Evolutionary conservation across 768 basidiomycete species (phyloP), one percentile per base, ranked within the genome.

Genomic region (Amanita fuliginea): DNA sequence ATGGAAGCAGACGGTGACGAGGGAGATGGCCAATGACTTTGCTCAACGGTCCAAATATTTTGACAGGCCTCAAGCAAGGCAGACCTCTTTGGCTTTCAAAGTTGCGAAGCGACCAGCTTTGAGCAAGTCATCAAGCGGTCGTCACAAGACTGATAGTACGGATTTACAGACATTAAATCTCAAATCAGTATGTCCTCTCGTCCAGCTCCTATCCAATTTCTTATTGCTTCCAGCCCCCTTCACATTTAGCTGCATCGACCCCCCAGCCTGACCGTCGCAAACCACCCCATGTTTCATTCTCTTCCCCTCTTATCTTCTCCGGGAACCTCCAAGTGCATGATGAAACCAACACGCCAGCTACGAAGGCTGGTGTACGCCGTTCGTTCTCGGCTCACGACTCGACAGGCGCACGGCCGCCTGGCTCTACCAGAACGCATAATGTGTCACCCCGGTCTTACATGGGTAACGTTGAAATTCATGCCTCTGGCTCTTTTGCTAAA

Each of bases 171-270:
- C 18, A 41, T 7, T 18, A 6, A 28, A 16, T 18, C 19, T 41
- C 13, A 40, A 49, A 4, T 42, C 30, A n/a, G 48, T 49, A 49
- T 34, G 48, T 40, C 19, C 11, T 16, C 8, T 21, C 33, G 3
- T 34, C 19, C 4, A 16, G 7, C 7, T 35, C 14, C 30, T 35
- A 43, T 34, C 39, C 18, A 13, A 13, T 9, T 26, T 42, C 49
- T 50, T n/a, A 50, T 22, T 7, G 11, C 33, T 19, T 24, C 18
- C 53, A 71, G 76, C 62, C 65, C 55, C 73, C 75, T 26, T 65
- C 71, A 9, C 64, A 77, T 50, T 59, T 81, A 18, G 57, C 63
- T 28, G 79, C 76, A 22, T 81, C 79, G 2, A 81, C 78, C 4
- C 79, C 78, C 57, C 42, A 46, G 56, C 41, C 44, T 8, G 34